Conservation (phyloP, 2,329 filamentous ascomycete genomes). For the Hypoxylon sp. region DNA sequence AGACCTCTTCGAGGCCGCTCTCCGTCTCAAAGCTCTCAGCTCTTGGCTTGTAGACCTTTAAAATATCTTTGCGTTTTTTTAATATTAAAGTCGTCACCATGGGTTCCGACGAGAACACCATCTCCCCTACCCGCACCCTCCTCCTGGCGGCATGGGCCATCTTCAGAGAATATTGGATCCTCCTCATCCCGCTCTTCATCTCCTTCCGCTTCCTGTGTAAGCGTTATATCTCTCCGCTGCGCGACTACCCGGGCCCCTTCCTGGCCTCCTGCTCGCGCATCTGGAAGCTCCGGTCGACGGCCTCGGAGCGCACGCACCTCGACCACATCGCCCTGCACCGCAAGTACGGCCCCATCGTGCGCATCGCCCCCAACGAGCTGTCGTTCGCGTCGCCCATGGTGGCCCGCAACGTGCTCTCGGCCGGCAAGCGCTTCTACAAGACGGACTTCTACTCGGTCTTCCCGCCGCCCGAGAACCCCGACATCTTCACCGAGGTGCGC, state of each 20-base stretch:
- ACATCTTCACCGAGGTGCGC: slow-evolving; percentile 68
- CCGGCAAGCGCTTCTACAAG: slow-evolving; percentile 65
- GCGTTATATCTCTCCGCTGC: slow-evolving; percentile 51
- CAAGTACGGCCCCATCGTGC: slow-evolving; percentile 61
- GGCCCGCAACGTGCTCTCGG: slow-evolving; percentile 59
- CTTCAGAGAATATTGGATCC: slow-evolving; percentile 50
- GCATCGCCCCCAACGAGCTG: slow-evolving; percentile 62
- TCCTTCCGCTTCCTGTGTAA: slow-evolving; percentile 48
- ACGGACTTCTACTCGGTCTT: slow-evolving; percentile 66
- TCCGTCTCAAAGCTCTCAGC: background rate
- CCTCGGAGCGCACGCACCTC: slow-evolving; percentile 55
- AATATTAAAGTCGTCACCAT: slow-evolving; percentile 26
- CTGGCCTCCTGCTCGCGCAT: slow-evolving; percentile 52
- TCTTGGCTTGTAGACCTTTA: slow-evolving; percentile 6
- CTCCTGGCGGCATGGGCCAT: slow-evolving; percentile 49
- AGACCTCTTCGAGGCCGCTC: slow-evolving; percentile 13
- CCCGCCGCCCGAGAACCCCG: slow-evolving; percentile 66
- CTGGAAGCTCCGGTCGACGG: slow-evolving; percentile 57
- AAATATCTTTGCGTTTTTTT: slow-evolving; percentile 18
- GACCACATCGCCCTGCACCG: slow-evolving; percentile 59
- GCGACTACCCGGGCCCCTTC: slow-evolving; percentile 48
- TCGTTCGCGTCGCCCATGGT: slow-evolving; percentile 60
- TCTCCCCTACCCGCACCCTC: slow-evolving; percentile 48
- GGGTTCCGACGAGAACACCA: slow-evolving; percentile 43
- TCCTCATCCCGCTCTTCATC: slow-evolving; percentile 49